These are phyloP conservation scores for Apiospora marii DNA, from an alignment of 2,329 filamentous ascomycete genomes.

Conservation along the genomic window DNA sequence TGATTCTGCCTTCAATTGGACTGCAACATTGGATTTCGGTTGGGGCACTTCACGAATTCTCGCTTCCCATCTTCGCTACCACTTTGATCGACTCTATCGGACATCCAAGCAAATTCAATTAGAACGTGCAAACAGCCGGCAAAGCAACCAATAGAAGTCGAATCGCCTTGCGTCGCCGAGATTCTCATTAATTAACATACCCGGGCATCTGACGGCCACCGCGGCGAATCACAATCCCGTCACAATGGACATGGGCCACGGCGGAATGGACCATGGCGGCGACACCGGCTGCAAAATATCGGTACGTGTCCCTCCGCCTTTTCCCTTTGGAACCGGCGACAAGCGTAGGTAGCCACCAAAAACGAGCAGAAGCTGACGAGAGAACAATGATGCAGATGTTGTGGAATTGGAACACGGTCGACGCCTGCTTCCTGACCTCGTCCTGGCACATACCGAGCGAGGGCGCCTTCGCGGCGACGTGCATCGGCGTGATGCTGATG, in stretches of 20 bases:
- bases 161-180: conserved; percentile 15
- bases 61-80: no score
- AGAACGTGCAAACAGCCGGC: no score
- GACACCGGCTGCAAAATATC: conserved; percentile 12
- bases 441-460: conserved; percentile 50
- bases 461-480: conserved; percentile 52
- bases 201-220: neutral
- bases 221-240: neutral
- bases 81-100: neutral
- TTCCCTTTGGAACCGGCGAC: neutral
- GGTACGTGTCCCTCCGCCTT: conserved; percentile 18
- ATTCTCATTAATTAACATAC: neutral
- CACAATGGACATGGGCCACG: conserved; percentile 21
- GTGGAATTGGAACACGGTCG: conserved; percentile 54
- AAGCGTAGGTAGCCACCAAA: no score
- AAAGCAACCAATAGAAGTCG: no score
- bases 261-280: conserved; percentile 18
- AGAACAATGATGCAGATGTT: conserved; percentile 48
- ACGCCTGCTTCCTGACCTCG: conserved; percentile 50
- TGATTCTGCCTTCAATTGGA: neutral
- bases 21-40: neutral
- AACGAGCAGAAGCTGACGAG: neutral
- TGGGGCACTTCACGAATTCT: no score
- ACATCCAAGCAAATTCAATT: no score
- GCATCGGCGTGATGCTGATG: conserved; percentile 52